Percentiles rank a stretch among this genome's conserved stretches.
Evolutionary conservation across 176 grass and related monocot genomes (phyloP).

Genomic region (Juncus effusus): DNA sequence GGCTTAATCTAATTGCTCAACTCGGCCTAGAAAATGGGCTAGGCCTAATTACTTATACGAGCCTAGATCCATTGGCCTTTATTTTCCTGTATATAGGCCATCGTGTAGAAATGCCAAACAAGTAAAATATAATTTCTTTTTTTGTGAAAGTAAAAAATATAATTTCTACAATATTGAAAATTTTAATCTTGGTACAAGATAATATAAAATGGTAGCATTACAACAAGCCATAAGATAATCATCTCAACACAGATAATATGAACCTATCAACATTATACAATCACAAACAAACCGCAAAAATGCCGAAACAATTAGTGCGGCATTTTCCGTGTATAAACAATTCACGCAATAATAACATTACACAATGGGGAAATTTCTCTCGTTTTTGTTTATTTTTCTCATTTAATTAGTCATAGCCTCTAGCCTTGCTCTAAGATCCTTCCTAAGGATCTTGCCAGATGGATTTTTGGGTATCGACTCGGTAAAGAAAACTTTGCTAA

Average conservation of each 20-base stretch:
- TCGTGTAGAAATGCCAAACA: neutral
- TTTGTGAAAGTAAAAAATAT: too few relatives aligned
- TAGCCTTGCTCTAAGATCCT: constrained; percentile 79
- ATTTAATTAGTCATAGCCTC: constrained; percentile 37
- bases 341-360: constrained; percentile 33
- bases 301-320: constrained; percentile 46
- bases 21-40: neutral
- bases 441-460: constrained; percentile 88
- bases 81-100: too few relatives aligned
- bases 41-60: too few relatives aligned
- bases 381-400: constrained; percentile 1
- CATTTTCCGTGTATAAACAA: constrained; percentile 37
- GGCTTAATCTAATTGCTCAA: neutral
- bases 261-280: constrained; percentile 28
- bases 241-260: constrained; percentile 43
- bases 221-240: constrained; percentile 26
- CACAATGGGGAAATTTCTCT: constrained; percentile 21
- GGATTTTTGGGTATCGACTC: constrained; percentile 76
- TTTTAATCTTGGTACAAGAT: constrained; percentile 6
- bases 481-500: constrained; percentile 69
- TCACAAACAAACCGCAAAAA: constrained; percentile 39
- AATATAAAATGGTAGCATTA: constrained; percentile 29
- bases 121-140: neutral
- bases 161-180: neutral
- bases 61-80: too few relatives aligned